Evolutionary conservation across 257 asterid genomes (phyloP), one percentile per base, ranked within the genome.

Genomic region (Plantago elongata): DNA sequence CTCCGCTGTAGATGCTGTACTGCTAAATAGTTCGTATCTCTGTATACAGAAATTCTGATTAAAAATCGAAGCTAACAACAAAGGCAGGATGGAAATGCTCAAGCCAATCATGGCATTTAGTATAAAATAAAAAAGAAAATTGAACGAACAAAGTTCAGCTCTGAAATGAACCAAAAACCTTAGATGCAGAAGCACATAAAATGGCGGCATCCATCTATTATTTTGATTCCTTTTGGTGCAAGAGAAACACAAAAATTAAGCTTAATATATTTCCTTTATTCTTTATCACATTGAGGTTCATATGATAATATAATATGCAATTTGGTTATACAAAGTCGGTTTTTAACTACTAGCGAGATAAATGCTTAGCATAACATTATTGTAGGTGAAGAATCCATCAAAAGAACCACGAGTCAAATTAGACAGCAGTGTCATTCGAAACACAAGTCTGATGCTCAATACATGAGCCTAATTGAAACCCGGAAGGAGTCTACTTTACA

Each of bases 1-100:
- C 63, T 75, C 66, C 54, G 40, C 44, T 60, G 67, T 59, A 67
- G 66, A 54, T 15, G 81, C 66, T 61, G 74, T 52, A 57, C 69
- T 73, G 77, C 78, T 73, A 76, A 78, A 78, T 38, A 58, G 54
- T 69, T 81, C 76, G 51, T 55, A 71, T 74, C 74, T 78, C 82
- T 78, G 80, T 38, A 68, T 11, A 63, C 65, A 78, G 13, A 18
- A 17, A 40, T 7, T 17, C 45, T 38, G 65, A 56, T 30, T 44
- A 11, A 6, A 22, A 37, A 60, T 17, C 62, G 51, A 45, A 58
- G 69, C 65, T 43, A 57, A 58, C 52, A 38, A 65, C 45, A 65
- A 30, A 54, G 30, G 16, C 8, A 11, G 51, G 54, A 51, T n/a
- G 50, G 18, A 40, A 44, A 38, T 63, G 27, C 18, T 13, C 11